A percentile compares a stretch with the other conserved stretches of the same genome.
Evolutionary conservation across 2,329 filamentous ascomycete genomes (phyloP).

Genomic region (Colletotrichum musae): DNA sequence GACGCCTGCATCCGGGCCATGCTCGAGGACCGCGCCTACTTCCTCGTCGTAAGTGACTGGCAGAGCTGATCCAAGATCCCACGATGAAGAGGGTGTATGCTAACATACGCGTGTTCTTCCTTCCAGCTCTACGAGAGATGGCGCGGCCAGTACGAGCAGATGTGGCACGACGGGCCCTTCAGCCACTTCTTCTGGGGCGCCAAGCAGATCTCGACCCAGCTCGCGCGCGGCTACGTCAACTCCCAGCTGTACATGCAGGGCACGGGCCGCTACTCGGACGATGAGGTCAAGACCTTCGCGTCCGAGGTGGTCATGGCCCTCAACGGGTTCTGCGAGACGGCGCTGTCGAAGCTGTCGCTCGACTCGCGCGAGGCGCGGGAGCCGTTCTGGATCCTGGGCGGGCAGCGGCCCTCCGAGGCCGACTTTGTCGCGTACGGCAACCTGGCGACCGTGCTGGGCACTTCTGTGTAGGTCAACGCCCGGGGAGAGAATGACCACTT

Average conservation of each 20-base stretch:
- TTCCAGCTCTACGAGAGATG: slow-evolving; percentile 44
- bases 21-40: slow-evolving; percentile 44
- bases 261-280: slow-evolving; percentile 40
- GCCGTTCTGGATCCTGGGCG: slow-evolving; percentile 46
- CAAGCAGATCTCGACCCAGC: slow-evolving; percentile 37
- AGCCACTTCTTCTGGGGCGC: slow-evolving; percentile 39
- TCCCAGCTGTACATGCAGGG: slow-evolving; percentile 44
- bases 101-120: background rate
- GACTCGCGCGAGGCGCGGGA: slow-evolving; percentile 27
- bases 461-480: slow-evolving; percentile 33
- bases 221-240: slow-evolving; percentile 37
- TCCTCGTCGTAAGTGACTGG: slow-evolving; percentile 40
- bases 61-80: too few relatives aligned
- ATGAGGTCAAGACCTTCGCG: slow-evolving; percentile 42
- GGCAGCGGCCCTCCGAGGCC: slow-evolving; percentile 43
- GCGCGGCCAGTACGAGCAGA: slow-evolving; percentile 40
- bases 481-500: background rate
- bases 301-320: slow-evolving; percentile 42
- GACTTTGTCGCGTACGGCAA: slow-evolving; percentile 42
- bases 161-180: slow-evolving; percentile 44
- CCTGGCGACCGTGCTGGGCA: slow-evolving; percentile 37
- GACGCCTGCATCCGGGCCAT: slow-evolving; percentile 42
- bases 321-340: slow-evolving; percentile 40
- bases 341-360: slow-evolving; percentile 31
- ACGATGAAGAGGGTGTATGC: background rate